Evolutionary conservation across 2,329 filamentous ascomycete genomes (phyloP).

Genomic region (Cercospora sp.): DNA sequence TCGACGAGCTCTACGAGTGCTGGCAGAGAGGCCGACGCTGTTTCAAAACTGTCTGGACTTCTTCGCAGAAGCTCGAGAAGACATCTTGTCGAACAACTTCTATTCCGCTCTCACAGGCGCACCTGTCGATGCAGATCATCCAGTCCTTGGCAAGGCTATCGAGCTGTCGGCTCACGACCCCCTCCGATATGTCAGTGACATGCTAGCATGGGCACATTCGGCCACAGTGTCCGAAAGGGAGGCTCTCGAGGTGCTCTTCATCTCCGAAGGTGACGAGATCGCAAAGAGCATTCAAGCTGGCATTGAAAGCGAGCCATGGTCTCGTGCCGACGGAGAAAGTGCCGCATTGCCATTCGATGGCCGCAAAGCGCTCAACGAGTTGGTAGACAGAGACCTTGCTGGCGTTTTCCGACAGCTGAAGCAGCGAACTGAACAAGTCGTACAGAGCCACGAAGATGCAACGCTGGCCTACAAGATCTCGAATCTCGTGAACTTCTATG

Average conservation of each 20-base stretch:
- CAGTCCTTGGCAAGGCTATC: constrained; percentile 71
- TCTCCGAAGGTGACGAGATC: constrained; percentile 86
- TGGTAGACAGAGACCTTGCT: constrained; percentile 82
- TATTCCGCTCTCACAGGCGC: constrained; percentile 81
- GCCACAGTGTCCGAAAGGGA: constrained; percentile 91
- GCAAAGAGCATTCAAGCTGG: constrained; percentile 78
- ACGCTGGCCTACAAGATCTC: constrained; percentile 86
- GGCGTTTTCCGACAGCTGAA: constrained; percentile 82
- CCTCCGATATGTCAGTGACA: constrained; percentile 88
- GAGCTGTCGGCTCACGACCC: constrained; percentile 91
- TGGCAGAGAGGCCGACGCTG: constrained; percentile 83
- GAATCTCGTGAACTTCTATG: constrained; percentile 88
- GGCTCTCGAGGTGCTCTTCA: constrained; percentile 85
- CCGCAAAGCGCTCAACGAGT: constrained; percentile 74
- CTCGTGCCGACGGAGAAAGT: constrained; percentile 55
- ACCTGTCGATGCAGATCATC: constrained; percentile 56
- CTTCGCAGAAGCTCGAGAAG: constrained; percentile 86
- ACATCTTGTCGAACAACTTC: constrained; percentile 84
- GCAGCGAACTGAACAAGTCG: constrained; percentile 85
- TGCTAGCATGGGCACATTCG: constrained; percentile 96
- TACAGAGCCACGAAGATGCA: constrained; percentile 88
- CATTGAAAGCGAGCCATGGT: constrained; percentile 80
- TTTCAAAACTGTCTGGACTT: constrained; percentile 93
- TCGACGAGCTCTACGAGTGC: constrained; percentile 75
- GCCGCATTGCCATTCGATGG: constrained; percentile 68